Percentiles rank a stretch among this genome's conserved stretches.
These are phyloP conservation scores for Citrus sinensis DNA, from an alignment of 345 rosid species.

Conservation along the genomic window DVS_A1.0 CM039166.1:20368001-20368500, in stretches of 20 bases:
- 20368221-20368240: not conserved
- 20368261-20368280: not conserved
- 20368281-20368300: not conserved
- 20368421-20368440: conserved; percentile 1
- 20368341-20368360: not conserved
- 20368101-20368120: not conserved
- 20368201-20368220: not conserved
- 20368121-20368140: not conserved
- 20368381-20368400: not conserved
- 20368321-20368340: not conserved
- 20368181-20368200: not conserved
- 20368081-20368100: not conserved
- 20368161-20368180: not conserved
- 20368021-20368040: not conserved
- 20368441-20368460: conserved; percentile 6
- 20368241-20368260: not conserved
- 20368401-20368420: conserved; percentile 10
- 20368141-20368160: not conserved
- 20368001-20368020: not conserved
- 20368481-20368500: conserved; percentile 27
- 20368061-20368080: not conserved
- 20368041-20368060: not conserved
- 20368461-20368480: conserved; percentile 19
- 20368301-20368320: not conserved
- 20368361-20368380: conserved; percentile 15